Base-by-base conservation (phyloP, 2,329 filamentous ascomycete species). In the Penicillium sp. region DNA sequence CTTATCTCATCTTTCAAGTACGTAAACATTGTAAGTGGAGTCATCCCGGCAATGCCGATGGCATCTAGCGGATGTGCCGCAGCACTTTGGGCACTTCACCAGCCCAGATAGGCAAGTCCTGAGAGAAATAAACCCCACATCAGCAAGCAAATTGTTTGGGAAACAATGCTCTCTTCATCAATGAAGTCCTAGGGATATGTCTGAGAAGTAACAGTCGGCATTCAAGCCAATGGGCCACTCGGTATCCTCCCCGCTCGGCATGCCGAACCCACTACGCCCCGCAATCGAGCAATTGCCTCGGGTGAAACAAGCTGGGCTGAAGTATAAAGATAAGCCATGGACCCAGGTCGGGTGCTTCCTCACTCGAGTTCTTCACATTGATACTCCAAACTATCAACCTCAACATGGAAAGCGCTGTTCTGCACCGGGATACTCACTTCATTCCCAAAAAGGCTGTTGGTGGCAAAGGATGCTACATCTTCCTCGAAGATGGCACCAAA, bases 401-500 rank as follows among this genome's bases (percentile, higher is more conserved):
- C 41, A 39, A 12, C 3, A 58, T 59, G 53, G 15, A 61, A 5
- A 74, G 70, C 63, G 69, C 75, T n/a, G 73, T 86, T 25, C 75
- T 87, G 41, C 83, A 86, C 66, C 78, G 84, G 39, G 78, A 81
- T 54, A 77, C 84, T 2, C 78, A 79, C 55, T 67, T 76, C 34
- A 61, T 77, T 20, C 81, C 84, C n/a, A 73, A 76, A 53, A 77
- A 73, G 51, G 83, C 84, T 4, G 70, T 79, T 10, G 79, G 76
- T 0, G 84, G 80, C 5, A 73, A 79, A 57, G 84, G 83, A 11
- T 79, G 81, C 63, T 83, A 82, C 60, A 73, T 87, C n/a, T 74
- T 78, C 37, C 76, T 86, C 1, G 77, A 78, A 64, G 80, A 82
- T 69, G 88, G 87, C 1, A 81, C 83, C 25, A 79, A 76, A 37